Percentiles rank a stretch among this genome's conserved stretches.
phyloP scores from a whole-genome alignment of 2,329 filamentous ascomycete genomes.

The Phoma sp. region DNA sequence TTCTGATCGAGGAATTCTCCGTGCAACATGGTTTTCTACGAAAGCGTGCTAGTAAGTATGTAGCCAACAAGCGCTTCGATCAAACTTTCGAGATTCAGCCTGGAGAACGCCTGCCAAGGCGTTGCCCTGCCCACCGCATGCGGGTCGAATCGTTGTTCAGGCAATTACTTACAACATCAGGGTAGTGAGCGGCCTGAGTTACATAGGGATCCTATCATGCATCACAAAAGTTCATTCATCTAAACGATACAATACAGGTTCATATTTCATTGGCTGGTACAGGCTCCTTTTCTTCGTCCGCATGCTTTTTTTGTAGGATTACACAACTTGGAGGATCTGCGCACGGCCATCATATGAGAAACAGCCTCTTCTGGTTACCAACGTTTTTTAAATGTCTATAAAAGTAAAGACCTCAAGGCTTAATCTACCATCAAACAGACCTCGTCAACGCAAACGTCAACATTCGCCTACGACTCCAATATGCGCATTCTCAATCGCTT shows the following conservation, averaged over 20 bases:
- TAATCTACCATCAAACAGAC: too few relatives aligned
- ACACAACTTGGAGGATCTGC: too few relatives aligned
- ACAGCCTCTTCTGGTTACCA: too few relatives aligned
- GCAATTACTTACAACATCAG: background rate
- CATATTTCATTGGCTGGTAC: background rate
- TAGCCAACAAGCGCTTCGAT: background rate
- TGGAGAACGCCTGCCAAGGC: slow-evolving; percentile 4
- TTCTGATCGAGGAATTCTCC: too few relatives aligned
- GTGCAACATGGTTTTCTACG: too few relatives aligned
- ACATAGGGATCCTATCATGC: background rate
- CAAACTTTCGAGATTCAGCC: slow-evolving; percentile 1
- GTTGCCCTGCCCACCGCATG: background rate
- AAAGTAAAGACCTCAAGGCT: too few relatives aligned
- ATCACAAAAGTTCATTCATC: background rate
- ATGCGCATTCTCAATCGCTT: background rate
- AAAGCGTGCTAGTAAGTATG: too few relatives aligned
- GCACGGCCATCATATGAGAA: too few relatives aligned
- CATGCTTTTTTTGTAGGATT: background rate
- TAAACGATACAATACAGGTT: background rate
- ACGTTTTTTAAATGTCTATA: too few relatives aligned
- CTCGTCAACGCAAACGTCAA: too few relatives aligned
- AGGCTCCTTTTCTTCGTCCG: too few relatives aligned
- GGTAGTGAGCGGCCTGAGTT: background rate
- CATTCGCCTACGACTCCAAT: too few relatives aligned
- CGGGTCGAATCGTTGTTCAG: background rate